Conservation (phyloP, 2,329 filamentous ascomycete species). For the Lecanoromycetidae sp. region DNA sequence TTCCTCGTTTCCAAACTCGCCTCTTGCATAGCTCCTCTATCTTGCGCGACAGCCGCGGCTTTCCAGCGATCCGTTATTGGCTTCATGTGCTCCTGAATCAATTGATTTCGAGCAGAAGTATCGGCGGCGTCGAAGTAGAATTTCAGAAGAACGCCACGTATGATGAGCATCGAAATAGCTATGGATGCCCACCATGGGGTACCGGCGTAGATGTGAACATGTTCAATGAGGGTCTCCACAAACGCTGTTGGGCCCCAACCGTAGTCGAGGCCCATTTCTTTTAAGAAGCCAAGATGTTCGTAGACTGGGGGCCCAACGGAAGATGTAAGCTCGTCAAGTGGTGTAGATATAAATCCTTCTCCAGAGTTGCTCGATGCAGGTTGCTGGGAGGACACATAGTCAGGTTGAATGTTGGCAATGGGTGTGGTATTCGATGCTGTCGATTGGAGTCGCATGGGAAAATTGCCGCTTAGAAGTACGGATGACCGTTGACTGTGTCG, state of each 20-base stretch:
- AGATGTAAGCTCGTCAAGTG: slow-evolving; percentile 21
- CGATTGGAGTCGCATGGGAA: neutral
- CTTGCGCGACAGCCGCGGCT: slow-evolving; percentile 29
- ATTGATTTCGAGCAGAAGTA: slow-evolving; percentile 48
- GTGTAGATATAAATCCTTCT: neutral
- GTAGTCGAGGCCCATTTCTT: slow-evolving; percentile 72
- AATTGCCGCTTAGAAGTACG: neutral
- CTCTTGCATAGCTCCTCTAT: slow-evolving; percentile 38
- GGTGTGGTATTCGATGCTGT: neutral
- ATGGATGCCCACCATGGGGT: slow-evolving; percentile 77
- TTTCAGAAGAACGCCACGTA: slow-evolving; percentile 55
- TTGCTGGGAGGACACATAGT: neutral
- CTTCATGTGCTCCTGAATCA: slow-evolving; percentile 45
- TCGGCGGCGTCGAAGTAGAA: slow-evolving; percentile 52
- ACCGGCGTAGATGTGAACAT: slow-evolving; percentile 63
- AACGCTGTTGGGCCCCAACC: slow-evolving; percentile 65
- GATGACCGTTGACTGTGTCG: neutral
- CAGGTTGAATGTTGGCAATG: slow-evolving; percentile 6
- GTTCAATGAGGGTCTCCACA: slow-evolving; percentile 68
- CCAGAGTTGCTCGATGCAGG: neutral
- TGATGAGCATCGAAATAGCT: slow-evolving; percentile 47
- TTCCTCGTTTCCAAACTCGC: slow-evolving; percentile 36
- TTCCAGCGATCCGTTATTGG: slow-evolving; percentile 48
- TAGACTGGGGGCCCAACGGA: slow-evolving; percentile 45
- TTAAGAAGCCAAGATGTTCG: slow-evolving; percentile 70